A percentile compares a stretch with the other conserved stretches of the same genome.
These are phyloP conservation scores for Filobasidium uniguttulatum DNA, from an alignment of 1,284 basidiomycete species.

Conservation along the genomic window DNA sequence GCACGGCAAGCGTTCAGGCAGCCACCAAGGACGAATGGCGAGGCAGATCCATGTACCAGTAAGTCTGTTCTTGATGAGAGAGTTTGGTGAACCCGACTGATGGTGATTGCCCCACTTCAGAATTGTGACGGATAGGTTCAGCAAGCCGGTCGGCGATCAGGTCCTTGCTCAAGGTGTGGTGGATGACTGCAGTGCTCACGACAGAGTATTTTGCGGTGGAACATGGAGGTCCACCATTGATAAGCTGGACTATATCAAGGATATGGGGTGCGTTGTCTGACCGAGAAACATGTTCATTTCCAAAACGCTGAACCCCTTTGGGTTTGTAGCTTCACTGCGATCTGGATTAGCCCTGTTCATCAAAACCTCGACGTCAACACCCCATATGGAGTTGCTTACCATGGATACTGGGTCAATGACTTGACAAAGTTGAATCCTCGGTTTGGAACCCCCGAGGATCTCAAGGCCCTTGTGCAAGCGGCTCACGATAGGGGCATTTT, in stretches of 20 bases:
- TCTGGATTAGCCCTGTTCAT: conserved; percentile 39
- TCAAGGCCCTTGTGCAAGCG: conserved; percentile 50
- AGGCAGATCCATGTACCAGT: conserved; percentile 29
- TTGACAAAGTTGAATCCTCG: conserved; percentile 50
- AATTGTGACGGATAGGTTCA: conserved; percentile 62
- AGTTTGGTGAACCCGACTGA: background rate
- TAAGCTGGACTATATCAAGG: conserved; percentile 63
- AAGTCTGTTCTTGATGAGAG: background rate
- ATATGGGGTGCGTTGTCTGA: conserved; percentile 41
- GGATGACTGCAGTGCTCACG: conserved; percentile 17
- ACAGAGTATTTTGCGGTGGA: conserved; percentile 57
- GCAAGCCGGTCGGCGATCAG: conserved; percentile 44
- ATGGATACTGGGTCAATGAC: conserved; percentile 49
- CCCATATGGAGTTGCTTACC: conserved; percentile 53
- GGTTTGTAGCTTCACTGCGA: conserved; percentile 40
- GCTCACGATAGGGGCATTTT: conserved; percentile 58
- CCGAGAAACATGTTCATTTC: background rate
- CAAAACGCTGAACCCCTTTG: background rate
- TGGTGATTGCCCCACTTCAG: conserved; percentile 29
- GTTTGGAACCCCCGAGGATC: conserved; percentile 55
- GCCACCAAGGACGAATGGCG: conserved; percentile 7
- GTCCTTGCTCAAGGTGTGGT: conserved; percentile 32
- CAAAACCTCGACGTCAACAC: conserved; percentile 52
- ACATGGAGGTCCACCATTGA: conserved; percentile 59
- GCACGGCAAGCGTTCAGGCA: conserved; percentile 13